Percentiles rank a stretch among this genome's conserved stretches.
Evolutionary conservation across 768 basidiomycete genomes (phyloP).

Genomic region (Macrolepiota albuminosa): DNA sequence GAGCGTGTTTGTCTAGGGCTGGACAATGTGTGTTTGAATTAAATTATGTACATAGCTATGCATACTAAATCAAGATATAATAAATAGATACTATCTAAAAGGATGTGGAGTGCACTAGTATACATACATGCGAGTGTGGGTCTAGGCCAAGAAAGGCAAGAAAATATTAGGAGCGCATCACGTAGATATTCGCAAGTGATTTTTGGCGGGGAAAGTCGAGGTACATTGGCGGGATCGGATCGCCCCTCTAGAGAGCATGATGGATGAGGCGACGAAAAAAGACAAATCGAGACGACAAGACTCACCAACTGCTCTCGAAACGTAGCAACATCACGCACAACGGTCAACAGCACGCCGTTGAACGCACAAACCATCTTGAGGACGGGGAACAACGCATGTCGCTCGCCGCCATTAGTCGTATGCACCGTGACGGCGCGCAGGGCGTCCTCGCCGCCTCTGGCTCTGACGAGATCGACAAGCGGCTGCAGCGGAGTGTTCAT

Average conservation of each 20-base stretch:
- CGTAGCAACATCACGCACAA: conserved; percentile 44
- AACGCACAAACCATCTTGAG: conserved; percentile 64
- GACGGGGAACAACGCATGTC: conserved; percentile 44
- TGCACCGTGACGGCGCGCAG: conserved; percentile 50
- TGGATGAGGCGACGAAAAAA: too few species aligned
- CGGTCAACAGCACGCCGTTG: conserved; percentile 50
- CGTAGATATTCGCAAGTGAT: conserved; percentile 15
- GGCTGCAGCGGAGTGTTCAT: conserved; percentile 48
- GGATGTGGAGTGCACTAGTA: not conserved
- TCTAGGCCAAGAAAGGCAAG: not conserved
- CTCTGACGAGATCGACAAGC: conserved; percentile 52
- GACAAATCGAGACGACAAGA: conserved; percentile 3
- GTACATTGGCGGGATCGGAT: conserved; percentile 9
- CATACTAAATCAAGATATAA: too few species aligned
- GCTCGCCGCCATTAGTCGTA: conserved; percentile 46
- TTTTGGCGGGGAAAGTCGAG: conserved; percentile 14
- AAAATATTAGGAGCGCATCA: conserved; percentile 10
- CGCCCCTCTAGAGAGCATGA: conserved; percentile 14
- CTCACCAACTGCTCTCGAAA: conserved; percentile 53
- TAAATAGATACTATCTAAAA: too few species aligned
- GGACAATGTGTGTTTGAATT: too few species aligned
- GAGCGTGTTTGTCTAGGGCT: conserved; percentile 11
- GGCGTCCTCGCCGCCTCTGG: conserved; percentile 13
- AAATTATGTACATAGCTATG: too few species aligned
- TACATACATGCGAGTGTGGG: too few species aligned